Evolutionary conservation across 192 early-diverging fungal species (phyloP).

Genomic region (Rhizophlyctis rosea): DNA sequence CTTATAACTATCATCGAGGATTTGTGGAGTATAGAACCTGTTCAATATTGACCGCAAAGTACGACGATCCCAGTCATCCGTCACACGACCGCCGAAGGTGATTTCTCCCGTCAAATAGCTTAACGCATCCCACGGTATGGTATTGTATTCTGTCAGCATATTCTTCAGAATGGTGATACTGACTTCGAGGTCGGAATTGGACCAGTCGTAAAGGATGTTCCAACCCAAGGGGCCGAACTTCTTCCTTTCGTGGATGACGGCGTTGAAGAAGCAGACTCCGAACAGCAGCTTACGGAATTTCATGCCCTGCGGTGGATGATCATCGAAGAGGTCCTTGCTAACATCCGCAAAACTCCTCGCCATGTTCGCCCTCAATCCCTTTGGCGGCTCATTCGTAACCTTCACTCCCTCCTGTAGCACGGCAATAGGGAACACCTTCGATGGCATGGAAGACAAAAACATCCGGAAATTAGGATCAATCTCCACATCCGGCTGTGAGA

Average conservation of each 20-base stretch:
- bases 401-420: slow-evolving; percentile 63
- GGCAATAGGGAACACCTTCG: slow-evolving; percentile 55
- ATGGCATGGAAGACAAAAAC: slow-evolving; percentile 64
- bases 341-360: slow-evolving; percentile 60
- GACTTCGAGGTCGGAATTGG: slow-evolving; percentile 55
- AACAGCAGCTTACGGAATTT: slow-evolving; percentile 58
- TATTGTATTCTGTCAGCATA: slow-evolving; percentile 46
- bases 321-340: slow-evolving; percentile 52
- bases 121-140: slow-evolving; percentile 58
- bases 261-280: slow-evolving; percentile 66
- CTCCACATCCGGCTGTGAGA: slow-evolving; percentile 45
- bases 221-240: slow-evolving; percentile 64
- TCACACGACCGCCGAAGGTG: slow-evolving; percentile 63
- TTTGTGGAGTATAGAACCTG: slow-evolving; percentile 48
- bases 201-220: slow-evolving; percentile 63
- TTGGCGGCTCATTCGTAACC: slow-evolving; percentile 63
- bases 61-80: slow-evolving; percentile 62
- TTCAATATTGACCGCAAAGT: slow-evolving; percentile 51
- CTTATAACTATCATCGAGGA: slow-evolving; percentile 48
- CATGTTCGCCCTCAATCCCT: slow-evolving; percentile 57
- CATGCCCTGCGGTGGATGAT: slow-evolving; percentile 52
- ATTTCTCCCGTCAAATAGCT: slow-evolving; percentile 59
- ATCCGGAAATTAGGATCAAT: slow-evolving; percentile 54
- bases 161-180: slow-evolving; percentile 50
- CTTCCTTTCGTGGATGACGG: slow-evolving; percentile 60